phyloP scores from a whole-genome alignment of 1,139 yeast genomes.

The Blastobotrys raffinosifermentans region DNA sequence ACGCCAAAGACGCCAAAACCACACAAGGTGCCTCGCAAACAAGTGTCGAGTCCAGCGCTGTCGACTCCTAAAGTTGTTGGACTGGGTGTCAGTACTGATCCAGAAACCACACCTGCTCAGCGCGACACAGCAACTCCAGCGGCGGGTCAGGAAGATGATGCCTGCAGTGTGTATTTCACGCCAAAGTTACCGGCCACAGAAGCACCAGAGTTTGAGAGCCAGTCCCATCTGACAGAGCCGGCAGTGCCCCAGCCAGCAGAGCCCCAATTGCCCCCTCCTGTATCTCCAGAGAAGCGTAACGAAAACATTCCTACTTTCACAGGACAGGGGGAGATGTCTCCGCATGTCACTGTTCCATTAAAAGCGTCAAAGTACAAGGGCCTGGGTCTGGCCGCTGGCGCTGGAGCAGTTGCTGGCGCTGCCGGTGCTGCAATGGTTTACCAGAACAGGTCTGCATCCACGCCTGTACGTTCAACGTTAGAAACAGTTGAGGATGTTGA shows the following conservation, averaged over 20 bases:
- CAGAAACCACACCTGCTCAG: too few relatives aligned
- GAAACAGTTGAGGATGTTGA: neutral
- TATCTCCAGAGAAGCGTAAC: neutral
- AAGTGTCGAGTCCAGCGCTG: too few relatives aligned
- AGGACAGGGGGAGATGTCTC: neutral
- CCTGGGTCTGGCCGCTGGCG: neutral
- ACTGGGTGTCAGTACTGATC: too few relatives aligned
- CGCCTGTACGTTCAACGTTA: neutral
- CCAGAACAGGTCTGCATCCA: neutral
- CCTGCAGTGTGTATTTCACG: constrained; percentile 18
- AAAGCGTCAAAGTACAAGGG: neutral
- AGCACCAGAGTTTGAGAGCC: constrained; percentile 2
- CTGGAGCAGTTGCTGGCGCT: neutral
- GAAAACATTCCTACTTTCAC: constrained; percentile 1
- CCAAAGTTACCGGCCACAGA: constrained; percentile 13
- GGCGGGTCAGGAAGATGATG: constrained; percentile 12
- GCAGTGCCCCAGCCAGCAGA: constrained; percentile 6
- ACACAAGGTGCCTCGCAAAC: too few relatives aligned
- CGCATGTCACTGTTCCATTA: neutral
- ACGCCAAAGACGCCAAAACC: too few relatives aligned
- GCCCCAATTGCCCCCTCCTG: constrained; percentile 1
- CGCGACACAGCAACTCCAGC: neutral
- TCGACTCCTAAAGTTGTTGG: too few relatives aligned
- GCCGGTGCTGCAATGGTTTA: neutral
- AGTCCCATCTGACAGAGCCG: constrained; percentile 4